Evolutionary conservation across 805 yeast species (phyloP).

Genomic region (Barnettozyma pratensis): DNA sequence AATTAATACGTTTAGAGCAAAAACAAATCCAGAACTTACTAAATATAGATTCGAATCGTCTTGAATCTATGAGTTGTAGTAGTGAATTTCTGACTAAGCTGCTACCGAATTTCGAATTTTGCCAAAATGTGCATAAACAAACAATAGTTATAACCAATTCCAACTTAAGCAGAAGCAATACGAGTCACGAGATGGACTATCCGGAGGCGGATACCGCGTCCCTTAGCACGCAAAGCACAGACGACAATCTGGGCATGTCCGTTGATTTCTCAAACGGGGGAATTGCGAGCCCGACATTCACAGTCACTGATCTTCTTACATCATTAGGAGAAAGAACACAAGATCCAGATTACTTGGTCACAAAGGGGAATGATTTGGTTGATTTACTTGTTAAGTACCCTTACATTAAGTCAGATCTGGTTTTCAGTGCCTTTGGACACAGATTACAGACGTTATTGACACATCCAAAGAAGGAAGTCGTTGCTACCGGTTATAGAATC

Average conservation of each 20-base stretch:
- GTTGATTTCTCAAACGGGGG: not conserved
- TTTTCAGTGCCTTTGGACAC: conserved; percentile 48
- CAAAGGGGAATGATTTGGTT: conserved; percentile 64
- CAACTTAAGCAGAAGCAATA: too few relatives aligned
- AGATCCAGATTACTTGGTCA: conserved; percentile 45
- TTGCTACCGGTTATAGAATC: conserved; percentile 72
- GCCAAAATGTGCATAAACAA: too few relatives aligned
- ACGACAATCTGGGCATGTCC: not conserved
- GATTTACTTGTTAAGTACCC: conserved; percentile 52
- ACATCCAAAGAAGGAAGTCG: conserved; percentile 52
- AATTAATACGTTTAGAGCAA: too few relatives aligned
- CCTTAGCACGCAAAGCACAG: not conserved
- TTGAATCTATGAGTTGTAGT: too few relatives aligned
- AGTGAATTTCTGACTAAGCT: too few relatives aligned
- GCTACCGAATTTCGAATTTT: too few relatives aligned
- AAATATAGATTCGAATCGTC: too few relatives aligned
- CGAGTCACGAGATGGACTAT: not conserved
- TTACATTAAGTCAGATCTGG: conserved; percentile 57
- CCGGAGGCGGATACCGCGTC: not conserved
- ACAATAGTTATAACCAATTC: not conserved
- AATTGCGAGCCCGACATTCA: conserved; percentile 49
- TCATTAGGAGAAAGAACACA: conserved; percentile 47
- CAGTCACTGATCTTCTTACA: conserved; percentile 56
- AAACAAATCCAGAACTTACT: too few relatives aligned
- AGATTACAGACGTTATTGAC: conserved; percentile 57